Evolutionary conservation across 129 eudicot species (phyloP), one percentile per base, ranked within the genome.

Genomic region (Rutidosis leptorrhynchoides): DNA sequence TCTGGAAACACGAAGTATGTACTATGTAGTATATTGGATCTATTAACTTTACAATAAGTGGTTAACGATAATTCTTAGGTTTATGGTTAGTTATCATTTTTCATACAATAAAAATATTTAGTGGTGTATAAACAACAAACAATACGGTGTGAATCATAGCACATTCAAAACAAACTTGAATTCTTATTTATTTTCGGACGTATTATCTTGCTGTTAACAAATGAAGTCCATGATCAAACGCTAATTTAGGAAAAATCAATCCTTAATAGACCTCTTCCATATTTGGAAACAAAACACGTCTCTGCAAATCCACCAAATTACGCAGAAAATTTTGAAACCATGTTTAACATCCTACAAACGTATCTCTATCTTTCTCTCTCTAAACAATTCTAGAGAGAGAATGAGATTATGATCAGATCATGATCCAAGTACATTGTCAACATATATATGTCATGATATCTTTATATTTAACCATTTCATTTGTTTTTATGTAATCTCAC

Each of bases 391-490:
- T 16, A 76, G 67, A 67, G 80, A 74, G 78, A 80, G 67, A 70
- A 57, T 52, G 80, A 73, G 76, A 69, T 48, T 51, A 51, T n/a
- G n/a, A n/a, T 40, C 27, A 64, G 84, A 73, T 83, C 90, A 81
- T 77, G 95, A 79, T 81, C 90, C 68, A 57, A 74, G 81, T 48
- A 67, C 45, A 53, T 76, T 54, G 69, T 67, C 77, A 40, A 12
- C n/a, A 40, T 40, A 46, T 64, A 63, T 20, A 69, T 79, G 64
- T 79, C 87, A 84, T 66, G 87, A 80, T 85, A 85, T 71, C 60
- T 70, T 69, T 10, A 35, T 69, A 32, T 64, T 73, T 65, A 32
- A 77, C 69, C 74, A 24, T 68, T 73, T 64, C 71, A 77, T 70
- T 68, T 62, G 48, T 71, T 64, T 72, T 54, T 70, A 65, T 72